A percentile compares a stretch with the other conserved stretches of the same genome.
Evolutionary conservation across 2,329 filamentous ascomycete genomes (phyloP).

Genomic region (Colletotrichum sp.): DNA sequence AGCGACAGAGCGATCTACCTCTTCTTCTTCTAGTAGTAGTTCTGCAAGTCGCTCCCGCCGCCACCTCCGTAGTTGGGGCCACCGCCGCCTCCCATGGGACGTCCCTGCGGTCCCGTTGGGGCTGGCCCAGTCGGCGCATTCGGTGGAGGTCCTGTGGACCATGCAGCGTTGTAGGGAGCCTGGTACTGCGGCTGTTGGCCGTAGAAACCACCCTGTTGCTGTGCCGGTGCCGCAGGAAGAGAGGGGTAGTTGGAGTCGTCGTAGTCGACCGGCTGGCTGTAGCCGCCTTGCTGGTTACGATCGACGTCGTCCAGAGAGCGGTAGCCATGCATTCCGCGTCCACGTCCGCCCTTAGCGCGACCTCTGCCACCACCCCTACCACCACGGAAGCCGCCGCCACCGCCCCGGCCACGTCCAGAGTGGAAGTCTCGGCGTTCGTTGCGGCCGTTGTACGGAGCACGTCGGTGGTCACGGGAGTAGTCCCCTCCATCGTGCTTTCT

Average conservation of each 20-base stretch:
- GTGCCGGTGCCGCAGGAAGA: conserved; percentile 26
- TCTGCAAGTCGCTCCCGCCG: conserved; percentile 41
- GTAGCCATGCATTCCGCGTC: conserved; percentile 61
- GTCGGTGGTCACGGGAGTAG: conserved; percentile 27
- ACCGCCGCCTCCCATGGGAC: conserved; percentile 23
- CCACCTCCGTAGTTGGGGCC: conserved; percentile 23
- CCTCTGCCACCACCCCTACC: conserved; percentile 43
- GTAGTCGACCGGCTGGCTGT: conserved; percentile 49
- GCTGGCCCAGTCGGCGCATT: conserved; percentile 12
- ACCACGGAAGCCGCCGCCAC: conserved; percentile 41
- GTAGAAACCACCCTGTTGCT: conserved; percentile 11
- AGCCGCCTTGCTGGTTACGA: conserved; percentile 49
- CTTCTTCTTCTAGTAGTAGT: conserved; percentile 38
- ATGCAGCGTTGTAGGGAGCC: background rate
- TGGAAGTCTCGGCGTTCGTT: conserved; percentile 48
- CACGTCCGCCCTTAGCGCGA: conserved; percentile 47
- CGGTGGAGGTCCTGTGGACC: background rate
- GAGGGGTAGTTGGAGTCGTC: conserved; percentile 43
- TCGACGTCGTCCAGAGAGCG: conserved; percentile 72
- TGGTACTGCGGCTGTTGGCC: conserved; percentile 25
- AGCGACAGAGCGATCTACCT: background rate
- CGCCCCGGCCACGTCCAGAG: conserved; percentile 42
- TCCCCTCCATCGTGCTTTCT: conserved; percentile 56
- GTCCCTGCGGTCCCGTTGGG: conserved; percentile 20
- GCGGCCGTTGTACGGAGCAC: conserved; percentile 37